Conservation (phyloP, 805 yeast genomes). For the Candida manassasensis region DNA sequence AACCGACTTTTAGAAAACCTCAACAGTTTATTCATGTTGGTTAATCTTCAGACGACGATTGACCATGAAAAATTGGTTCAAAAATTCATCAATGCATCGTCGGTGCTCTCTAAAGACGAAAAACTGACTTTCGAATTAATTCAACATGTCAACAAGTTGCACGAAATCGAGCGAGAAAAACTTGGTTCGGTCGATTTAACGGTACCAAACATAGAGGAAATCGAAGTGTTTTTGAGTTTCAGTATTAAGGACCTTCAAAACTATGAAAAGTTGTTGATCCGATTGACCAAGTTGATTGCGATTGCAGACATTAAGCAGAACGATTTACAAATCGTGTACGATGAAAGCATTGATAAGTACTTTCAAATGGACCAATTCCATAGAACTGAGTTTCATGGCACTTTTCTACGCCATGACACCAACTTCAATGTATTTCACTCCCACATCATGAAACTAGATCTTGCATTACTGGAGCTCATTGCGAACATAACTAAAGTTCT, state of each 20-base stretch:
- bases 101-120: slow-evolving; percentile 7
- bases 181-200: slow-evolving; percentile 23
- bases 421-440: slow-evolving; percentile 1
- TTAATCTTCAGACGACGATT: slow-evolving; percentile 22
- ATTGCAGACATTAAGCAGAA: slow-evolving; percentile 29
- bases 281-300: slow-evolving; percentile 32
- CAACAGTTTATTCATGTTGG: slow-evolving; percentile 44
- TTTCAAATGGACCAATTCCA: background rate
- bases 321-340: slow-evolving; percentile 24
- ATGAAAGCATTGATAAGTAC: slow-evolving; percentile 10
- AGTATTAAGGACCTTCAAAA: slow-evolving; percentile 39
- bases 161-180: slow-evolving; percentile 16
- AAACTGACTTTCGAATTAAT: slow-evolving; percentile 32
- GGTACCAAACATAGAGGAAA: slow-evolving; percentile 28
- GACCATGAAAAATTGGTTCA: slow-evolving; percentile 6
- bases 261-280: slow-evolving; percentile 24
- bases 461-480: slow-evolving; percentile 15
- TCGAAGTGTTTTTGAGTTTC: slow-evolving; percentile 44
- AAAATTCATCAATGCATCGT: slow-evolving; percentile 5
- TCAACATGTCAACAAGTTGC: slow-evolving; percentile 16
- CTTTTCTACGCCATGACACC: background rate
- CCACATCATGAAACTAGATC: slow-evolving; percentile 1
- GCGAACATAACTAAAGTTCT: slow-evolving; percentile 18
- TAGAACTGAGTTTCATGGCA: background rate
- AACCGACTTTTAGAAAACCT: slow-evolving; percentile 45